phyloP scores from a whole-genome alignment of 345 rosid genomes.

The Corymbia maculata region DNA sequence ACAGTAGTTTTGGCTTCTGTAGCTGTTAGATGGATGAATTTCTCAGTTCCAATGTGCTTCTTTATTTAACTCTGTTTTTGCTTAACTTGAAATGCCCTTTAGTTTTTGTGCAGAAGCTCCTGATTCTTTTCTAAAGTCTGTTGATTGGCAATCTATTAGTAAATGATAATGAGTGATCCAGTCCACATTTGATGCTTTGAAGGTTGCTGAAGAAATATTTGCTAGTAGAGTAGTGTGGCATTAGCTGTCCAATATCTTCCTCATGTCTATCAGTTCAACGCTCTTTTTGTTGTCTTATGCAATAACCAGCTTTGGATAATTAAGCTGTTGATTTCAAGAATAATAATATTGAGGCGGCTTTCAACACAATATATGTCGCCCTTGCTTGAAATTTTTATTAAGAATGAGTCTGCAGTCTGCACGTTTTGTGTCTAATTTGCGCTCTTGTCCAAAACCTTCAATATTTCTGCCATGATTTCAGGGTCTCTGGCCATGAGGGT shows the following conservation, averaged over 20 bases:
- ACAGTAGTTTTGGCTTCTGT: neutral
- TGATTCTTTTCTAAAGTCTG: neutral
- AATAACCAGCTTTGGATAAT: neutral
- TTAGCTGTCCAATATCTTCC: neutral
- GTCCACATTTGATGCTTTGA: neutral
- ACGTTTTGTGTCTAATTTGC: neutral
- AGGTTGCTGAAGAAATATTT: neutral
- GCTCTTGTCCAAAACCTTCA: neutral
- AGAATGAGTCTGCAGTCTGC: neutral
- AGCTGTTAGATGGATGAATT: neutral
- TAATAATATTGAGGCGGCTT: neutral
- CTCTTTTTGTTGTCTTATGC: neutral
- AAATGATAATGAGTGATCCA: neutral
- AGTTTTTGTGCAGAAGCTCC: neutral
- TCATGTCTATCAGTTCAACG: neutral
- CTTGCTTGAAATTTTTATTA: neutral
- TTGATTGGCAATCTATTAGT: neutral
- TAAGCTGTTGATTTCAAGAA: neutral
- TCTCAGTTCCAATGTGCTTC: neutral
- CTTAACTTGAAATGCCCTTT: neutral
- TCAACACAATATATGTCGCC: neutral
- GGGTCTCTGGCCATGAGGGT: conserved; percentile 1
- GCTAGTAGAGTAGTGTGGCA: neutral
- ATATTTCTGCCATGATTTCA: neutral
- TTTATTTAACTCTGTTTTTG: neutral